Base-by-base conservation (phyloP, 2,329 filamentous ascomycete genomes). In the Cordyceps farinosa region DNA sequence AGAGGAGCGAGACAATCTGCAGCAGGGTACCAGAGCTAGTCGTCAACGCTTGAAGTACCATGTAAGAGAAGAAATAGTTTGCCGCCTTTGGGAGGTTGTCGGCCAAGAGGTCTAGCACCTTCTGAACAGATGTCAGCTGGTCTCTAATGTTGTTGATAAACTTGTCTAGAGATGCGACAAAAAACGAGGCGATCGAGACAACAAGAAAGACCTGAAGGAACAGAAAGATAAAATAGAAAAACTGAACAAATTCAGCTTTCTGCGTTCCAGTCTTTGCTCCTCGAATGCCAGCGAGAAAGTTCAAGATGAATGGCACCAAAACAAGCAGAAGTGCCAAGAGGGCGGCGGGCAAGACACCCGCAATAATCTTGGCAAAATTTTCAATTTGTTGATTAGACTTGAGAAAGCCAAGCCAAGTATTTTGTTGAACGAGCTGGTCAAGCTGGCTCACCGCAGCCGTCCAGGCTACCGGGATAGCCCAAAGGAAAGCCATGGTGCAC, bases 31-130 rank as follows among this genome's bases (percentile, higher is more conserved):
- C 92, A 1, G 94, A 94, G 74, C 92, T 97, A 66, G 91, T 92
- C 66, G 91, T 92, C 69, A 98, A 82, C 0, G 93, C 92, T 71
- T 98, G 95, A 10, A 99, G 87, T 72, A 97, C 89, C 87, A 99
- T 93, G 83, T 99, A 99, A 1, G 92, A 94, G 81, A 97, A 98
- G 80, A 98, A 99, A 76, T 98, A 99, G 73, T 97, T 97, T 69
- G 92, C 90, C 0, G 93, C 89, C 68, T 87, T 90, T 2, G 95
- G 95, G 5, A 99, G 79, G 65, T 93, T 95, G 11, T 80, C 74
- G 0, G 94, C 94, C 34, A 99, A 79, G 0, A 90, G 81, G 22
- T 85, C 75, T 0, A 95, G 86, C 63, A 96, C 85, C 44, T 82
- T 82, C n/a, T 79, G 77, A 8, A 91, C 87, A 52, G 91, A 82